Conservation (phyloP, 208 protist species). For the Trypanosoma brucei region DNA sequence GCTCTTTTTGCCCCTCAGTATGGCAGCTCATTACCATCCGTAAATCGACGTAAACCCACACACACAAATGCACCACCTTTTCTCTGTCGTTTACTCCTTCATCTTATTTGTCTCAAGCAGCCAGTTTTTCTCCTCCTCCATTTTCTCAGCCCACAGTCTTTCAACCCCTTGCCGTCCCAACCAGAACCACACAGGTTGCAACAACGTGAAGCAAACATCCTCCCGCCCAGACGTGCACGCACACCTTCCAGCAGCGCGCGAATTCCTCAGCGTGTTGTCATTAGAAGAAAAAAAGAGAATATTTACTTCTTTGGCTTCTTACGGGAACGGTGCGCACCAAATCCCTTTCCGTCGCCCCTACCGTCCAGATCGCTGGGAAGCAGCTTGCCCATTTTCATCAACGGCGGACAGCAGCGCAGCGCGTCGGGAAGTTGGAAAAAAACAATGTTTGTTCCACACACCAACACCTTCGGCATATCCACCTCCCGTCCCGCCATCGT, state of each 20-base stretch:
- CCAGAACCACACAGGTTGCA: too few relatives aligned
- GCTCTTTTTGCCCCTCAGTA: too few relatives aligned
- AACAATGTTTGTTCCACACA: slow-evolving; percentile 88
- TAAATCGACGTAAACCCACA: too few relatives aligned
- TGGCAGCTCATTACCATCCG: too few relatives aligned
- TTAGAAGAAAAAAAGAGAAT: neutral
- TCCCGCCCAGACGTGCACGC: neutral
- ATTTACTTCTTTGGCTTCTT: slow-evolving; percentile 16
- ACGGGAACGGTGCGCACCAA: slow-evolving; percentile 30
- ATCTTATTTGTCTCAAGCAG: too few relatives aligned
- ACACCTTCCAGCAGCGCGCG: neutral
- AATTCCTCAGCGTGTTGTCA: neutral
- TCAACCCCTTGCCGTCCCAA: too few relatives aligned
- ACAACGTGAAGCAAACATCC: too few relatives aligned
- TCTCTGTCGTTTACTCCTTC: too few relatives aligned
- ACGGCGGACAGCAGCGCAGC: slow-evolving; percentile 62
- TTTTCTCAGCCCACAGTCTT: too few relatives aligned
- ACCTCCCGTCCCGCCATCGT: slow-evolving; percentile 54
- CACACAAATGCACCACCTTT: too few relatives aligned
- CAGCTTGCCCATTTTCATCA: slow-evolving; percentile 53
- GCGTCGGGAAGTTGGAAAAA: slow-evolving; percentile 92
- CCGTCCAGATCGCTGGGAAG: slow-evolving; percentile 60
- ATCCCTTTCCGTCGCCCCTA: slow-evolving; percentile 80
- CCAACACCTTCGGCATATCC: slow-evolving; percentile 69
- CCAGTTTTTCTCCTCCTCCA: too few relatives aligned